Base-by-base conservation (phyloP, 2,329 filamentous ascomycete species). In the Cordyceps militaris region DNA sequence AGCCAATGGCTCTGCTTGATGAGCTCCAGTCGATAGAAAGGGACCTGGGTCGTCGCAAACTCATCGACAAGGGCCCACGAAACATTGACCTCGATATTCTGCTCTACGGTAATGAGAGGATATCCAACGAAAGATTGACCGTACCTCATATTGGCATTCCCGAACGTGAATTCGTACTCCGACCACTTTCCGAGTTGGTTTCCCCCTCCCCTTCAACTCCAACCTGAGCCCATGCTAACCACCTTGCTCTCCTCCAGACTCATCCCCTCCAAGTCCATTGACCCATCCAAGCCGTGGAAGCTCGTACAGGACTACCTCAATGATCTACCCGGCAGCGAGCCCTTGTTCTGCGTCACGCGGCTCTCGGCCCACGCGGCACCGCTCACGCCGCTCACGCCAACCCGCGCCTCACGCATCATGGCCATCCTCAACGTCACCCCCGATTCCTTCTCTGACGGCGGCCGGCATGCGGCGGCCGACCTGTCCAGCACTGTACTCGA, bases 381-480 rank as follows among this genome's bases (percentile, higher is more conserved):
- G 1, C 73, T 94, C 40, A 81, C 82, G 52, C 79, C 88, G 19
- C 73, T 84, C 30, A 73, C 76, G 32, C 73, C 79, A 7, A 76
- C 79, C 47, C 81, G 86, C 49, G 78, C 75, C 55, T 97, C 93
- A 0, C 83, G 84, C 47, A 74, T 97, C 63, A 99, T 99, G 94
- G 89, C 89, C 56, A 96, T 99, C 62, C 78, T 97, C 47, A 99
- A 99, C 72, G 76, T 96, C 54, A 97, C 94, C 0, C 93, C 93
- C 0, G 93, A 99, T 73, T 97, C 93, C 10, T 99, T 99, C 76
- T 97, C 93, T 1, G 92, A 97, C 68, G 93, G 91, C 55, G 91
- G 91, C 9, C 67, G 77, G 9, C 82, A 91, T 70, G 66, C 76
- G 24, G 67, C 76, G 24, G 67, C 73, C 13, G 76, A 82, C 61